Conservation (phyloP, 1,284 basidiomycete species). For the Paramarasmius palmivorus region DNA sequence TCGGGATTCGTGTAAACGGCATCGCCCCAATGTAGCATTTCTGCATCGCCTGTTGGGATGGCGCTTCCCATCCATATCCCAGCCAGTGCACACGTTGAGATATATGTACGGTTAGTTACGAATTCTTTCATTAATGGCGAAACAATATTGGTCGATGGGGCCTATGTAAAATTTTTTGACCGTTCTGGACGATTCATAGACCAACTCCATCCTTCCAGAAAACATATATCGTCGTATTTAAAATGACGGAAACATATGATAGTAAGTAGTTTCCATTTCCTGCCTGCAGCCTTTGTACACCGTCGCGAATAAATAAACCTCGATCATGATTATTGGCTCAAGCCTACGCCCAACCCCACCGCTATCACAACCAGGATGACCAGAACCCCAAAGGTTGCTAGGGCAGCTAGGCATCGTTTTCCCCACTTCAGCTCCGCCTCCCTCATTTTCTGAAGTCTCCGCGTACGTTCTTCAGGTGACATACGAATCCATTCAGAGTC, state of each 20-base stretch:
- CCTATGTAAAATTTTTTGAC: slow-evolving; percentile 34
- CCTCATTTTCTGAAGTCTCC: not conserved
- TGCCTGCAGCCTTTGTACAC: too few relatives aligned
- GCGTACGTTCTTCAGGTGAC: not conserved
- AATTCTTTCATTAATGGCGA: slow-evolving; percentile 54
- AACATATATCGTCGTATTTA: too few relatives aligned
- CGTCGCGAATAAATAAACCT: too few relatives aligned
- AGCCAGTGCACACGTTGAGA: slow-evolving; percentile 39
- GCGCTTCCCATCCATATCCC: slow-evolving; percentile 32
- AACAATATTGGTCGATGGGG: slow-evolving; percentile 54
- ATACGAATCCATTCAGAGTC: not conserved
- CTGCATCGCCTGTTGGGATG: slow-evolving; percentile 14
- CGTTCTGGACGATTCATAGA: slow-evolving; percentile 23
- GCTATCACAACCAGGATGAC: not conserved
- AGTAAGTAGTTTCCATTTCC: too few relatives aligned
- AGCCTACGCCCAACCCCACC: not conserved
- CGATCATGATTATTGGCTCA: too few relatives aligned
- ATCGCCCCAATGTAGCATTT: slow-evolving; percentile 43
- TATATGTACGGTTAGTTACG: slow-evolving; percentile 45
- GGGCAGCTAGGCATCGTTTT: not conserved
- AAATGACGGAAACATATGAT: too few relatives aligned
- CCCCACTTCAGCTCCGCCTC: not conserved
- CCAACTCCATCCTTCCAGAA: slow-evolving; percentile 37
- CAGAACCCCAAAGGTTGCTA: not conserved
- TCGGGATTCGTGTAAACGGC: slow-evolving; percentile 56